Evolutionary conservation across 2,329 filamentous ascomycete species (phyloP), one percentile per base, ranked within the genome.

Genomic region (Diaporthe sp.): DNA sequence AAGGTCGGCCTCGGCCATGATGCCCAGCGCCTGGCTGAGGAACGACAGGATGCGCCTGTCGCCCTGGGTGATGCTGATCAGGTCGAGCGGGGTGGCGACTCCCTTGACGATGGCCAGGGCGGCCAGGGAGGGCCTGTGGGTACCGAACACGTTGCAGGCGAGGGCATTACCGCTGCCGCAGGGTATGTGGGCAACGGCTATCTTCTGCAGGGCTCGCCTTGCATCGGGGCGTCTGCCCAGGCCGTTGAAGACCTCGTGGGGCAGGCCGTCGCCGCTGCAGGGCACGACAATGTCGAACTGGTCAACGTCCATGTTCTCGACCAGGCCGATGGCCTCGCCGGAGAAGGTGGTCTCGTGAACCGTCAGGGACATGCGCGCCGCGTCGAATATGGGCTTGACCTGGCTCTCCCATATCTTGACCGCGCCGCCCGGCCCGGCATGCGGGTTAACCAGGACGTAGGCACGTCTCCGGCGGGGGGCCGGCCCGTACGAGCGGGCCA

Each of bases 91-190:
- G 15, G 93, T 97, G n/a, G 92, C 90, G 20, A 96, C 85, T 15
- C 95, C 96, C 83, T 99, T 99, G 81, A 98, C 91, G 63, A 98
- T 92, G 34, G 92, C 93, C 76, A 98, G 86, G 0, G 96, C 95
- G 0, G 96, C 95, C 61, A 94, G 83, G 76, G 92, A 94, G 12
- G 94, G 90, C 78, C 90, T 92, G 78, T 93, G 90, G 0, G 95
- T 96, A 7, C 96, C 97, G 79, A 95, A 95, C 63, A 97, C 86
- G 83, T 98, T 98, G 86, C 94, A 93, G 77, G 94, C 94, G 92
- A 98, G 94, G 31, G 95, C 97, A 83, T 99, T 99, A 8, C 97
- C 97, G 68, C 94, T 97, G 20, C 97, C 97, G 81, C 96, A 98
- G 1, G 97, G 97, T 49, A 99, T 89, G 81, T 98, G 95, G 31